Conservation (phyloP, 129 eudicot species). For the Solidago caesia region DNA sequence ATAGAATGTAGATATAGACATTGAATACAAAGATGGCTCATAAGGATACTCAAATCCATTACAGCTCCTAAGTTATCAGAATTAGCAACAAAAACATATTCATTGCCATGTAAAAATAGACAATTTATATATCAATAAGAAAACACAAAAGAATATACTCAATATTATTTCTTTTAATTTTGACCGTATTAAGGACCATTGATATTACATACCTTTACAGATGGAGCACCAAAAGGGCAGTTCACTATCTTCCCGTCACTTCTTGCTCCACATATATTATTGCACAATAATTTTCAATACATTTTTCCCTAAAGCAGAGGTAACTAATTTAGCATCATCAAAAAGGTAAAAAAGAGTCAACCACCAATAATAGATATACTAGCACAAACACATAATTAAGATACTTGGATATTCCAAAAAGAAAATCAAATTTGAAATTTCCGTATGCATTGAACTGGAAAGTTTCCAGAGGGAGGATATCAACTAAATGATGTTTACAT, state of each 20-base stretch:
- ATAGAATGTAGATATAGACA: neutral
- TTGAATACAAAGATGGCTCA: slow-evolving; percentile 6
- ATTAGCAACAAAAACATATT: slow-evolving; percentile 92
- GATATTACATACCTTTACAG: slow-evolving; percentile 60
- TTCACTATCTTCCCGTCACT: slow-evolving; percentile 88
- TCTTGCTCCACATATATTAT: slow-evolving; percentile 88
- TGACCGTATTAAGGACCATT: neutral
- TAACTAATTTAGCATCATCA: slow-evolving; percentile 11
- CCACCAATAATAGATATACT: slow-evolving; percentile 2
- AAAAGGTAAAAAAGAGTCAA: neutral
- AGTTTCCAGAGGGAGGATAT: neutral
- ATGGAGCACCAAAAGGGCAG: slow-evolving; percentile 78
- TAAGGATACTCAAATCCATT: slow-evolving; percentile 89
- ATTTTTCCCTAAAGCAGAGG: slow-evolving; percentile 41
- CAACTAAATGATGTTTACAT: neutral
- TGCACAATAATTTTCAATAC: slow-evolving; percentile 73
- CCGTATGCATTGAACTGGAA: neutral
- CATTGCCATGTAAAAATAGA: slow-evolving; percentile 72
- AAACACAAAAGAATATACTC: neutral
- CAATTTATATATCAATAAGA: neutral
- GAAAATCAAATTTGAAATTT: neutral
- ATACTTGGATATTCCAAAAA: slow-evolving; percentile 4
- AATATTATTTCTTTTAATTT: neutral
- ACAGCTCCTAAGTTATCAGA: slow-evolving; percentile 95
- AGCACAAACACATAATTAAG: neutral